phyloP scores from a whole-genome alignment of 495 filamentous ascomycete genomes.

The Hyaloscypha finlandica region DNA sequence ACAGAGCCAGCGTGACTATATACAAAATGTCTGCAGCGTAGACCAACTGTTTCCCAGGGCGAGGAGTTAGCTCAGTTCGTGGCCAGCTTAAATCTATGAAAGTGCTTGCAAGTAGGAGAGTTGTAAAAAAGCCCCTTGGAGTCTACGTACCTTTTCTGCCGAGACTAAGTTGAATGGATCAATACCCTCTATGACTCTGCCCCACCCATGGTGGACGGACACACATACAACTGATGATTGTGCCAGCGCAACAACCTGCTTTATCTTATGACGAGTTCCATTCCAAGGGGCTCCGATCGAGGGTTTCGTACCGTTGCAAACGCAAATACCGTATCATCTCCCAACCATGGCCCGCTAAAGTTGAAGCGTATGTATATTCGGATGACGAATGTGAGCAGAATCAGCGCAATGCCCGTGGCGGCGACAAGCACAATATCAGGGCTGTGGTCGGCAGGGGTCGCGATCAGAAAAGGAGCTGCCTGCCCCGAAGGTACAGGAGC shows the following conservation, averaged over 20 bases:
- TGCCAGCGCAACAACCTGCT: background rate
- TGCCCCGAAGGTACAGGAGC: background rate
- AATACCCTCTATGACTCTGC: slow-evolving; percentile 2
- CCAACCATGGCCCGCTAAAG: slow-evolving; percentile 41
- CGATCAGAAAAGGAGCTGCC: background rate
- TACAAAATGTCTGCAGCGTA: slow-evolving; percentile 4
- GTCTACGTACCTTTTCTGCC: slow-evolving; percentile 6
- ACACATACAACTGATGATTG: slow-evolving; percentile 6
- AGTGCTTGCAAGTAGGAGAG: background rate
- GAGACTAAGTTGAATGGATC: background rate
- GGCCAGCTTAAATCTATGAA: background rate
- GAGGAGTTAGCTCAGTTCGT: background rate
- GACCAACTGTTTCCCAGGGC: background rate
- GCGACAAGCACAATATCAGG: slow-evolving; percentile 2
- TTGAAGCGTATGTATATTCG: slow-evolving; percentile 47
- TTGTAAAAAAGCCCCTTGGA: background rate
- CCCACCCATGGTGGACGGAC: slow-evolving; percentile 6
- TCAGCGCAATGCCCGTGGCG: slow-evolving; percentile 4
- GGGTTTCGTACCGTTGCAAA: slow-evolving; percentile 9
- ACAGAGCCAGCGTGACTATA: slow-evolving; percentile 6
- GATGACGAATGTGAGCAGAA: slow-evolving; percentile 40
- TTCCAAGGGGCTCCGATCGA: background rate
- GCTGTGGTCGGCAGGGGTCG: slow-evolving; percentile 6
- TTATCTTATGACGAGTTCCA: slow-evolving; percentile 6
- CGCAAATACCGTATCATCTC: slow-evolving; percentile 37